These are phyloP conservation scores for Zelonia costaricensis DNA, from an alignment of 208 protist genomes.

Conservation along the genomic window DNA sequence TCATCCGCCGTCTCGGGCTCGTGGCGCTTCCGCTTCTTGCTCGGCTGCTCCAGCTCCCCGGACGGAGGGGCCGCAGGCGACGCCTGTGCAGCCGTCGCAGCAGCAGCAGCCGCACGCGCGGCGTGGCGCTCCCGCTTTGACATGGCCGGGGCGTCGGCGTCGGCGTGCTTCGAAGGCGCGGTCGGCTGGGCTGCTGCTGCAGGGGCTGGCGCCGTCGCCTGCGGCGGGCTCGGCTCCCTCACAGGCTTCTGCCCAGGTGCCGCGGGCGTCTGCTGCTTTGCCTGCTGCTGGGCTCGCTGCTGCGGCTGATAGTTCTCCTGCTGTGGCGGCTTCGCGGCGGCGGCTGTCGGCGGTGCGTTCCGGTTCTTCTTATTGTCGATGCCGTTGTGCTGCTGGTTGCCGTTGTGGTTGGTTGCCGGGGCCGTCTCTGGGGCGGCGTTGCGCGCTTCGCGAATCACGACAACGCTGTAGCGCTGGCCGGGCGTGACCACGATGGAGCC, in stretches of 20 bases:
- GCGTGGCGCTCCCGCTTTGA: conserved; percentile 27
- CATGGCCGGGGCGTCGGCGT: no score
- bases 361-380: no score
- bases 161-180: no score
- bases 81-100: neutral
- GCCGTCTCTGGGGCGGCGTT: conserved; percentile 2
- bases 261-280: no score
- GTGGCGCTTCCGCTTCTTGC: conserved; percentile 30
- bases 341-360: no score
- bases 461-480: conserved; percentile 51
- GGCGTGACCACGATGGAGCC: conserved; percentile 71
- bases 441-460: conserved; percentile 31
- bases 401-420: neutral
- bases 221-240: no score
- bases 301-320: no score
- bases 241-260: no score
- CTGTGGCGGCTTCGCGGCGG: no score
- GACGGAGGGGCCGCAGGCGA: neutral
- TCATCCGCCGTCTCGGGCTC: conserved; percentile 2
- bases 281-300: no score
- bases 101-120: conserved; percentile 3
- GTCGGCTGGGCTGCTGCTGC: conserved; percentile 8
- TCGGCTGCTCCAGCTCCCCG: neutral
- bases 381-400: neutral
- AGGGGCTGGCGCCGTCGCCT: no score